A percentile compares a stretch with the other conserved stretches of the same genome.
phyloP scores from a whole-genome alignment of 2,329 filamentous ascomycete genomes.

The Penicillium sp. region DNA sequence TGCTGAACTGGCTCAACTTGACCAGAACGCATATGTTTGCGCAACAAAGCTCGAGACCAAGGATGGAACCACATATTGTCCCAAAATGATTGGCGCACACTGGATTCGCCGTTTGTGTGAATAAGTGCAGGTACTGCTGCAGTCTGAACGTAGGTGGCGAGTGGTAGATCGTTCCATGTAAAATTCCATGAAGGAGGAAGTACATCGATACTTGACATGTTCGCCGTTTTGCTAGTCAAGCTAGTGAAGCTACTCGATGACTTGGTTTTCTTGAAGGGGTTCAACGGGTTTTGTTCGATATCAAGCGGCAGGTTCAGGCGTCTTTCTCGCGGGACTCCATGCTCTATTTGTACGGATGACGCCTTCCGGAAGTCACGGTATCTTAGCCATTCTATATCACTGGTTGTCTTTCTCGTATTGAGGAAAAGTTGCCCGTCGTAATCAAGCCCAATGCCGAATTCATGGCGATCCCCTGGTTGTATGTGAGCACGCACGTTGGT shows the following conservation, averaged over 20 bases:
- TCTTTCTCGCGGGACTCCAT: constrained; percentile 33
- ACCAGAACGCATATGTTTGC: constrained; percentile 45
- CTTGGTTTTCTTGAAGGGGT: constrained; percentile 32
- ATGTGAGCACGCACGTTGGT: constrained; percentile 32
- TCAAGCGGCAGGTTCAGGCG: constrained; percentile 38
- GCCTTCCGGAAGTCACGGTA: constrained; percentile 36
- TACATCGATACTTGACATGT: constrained; percentile 39
- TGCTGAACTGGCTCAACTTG: constrained; percentile 41
- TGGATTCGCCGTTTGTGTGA: constrained; percentile 36
- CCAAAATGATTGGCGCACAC: constrained; percentile 37
- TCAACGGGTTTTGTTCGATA: constrained; percentile 26
- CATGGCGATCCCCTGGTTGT: constrained; percentile 39
- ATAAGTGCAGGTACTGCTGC: constrained; percentile 44
- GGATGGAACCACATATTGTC: constrained; percentile 47
- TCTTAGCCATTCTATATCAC: constrained; percentile 39
- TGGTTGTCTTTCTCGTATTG: constrained; percentile 37
- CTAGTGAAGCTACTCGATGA: constrained; percentile 24
- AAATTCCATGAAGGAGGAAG: constrained; percentile 37
- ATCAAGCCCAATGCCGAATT: constrained; percentile 52
- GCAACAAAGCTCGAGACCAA: constrained; percentile 47
- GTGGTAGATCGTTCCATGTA: constrained; percentile 41
- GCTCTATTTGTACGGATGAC: constrained; percentile 31
- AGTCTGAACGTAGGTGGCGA: constrained; percentile 48
- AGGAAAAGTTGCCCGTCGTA: constrained; percentile 51
- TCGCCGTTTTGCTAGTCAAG: constrained; percentile 27